Conservation (phyloP, 257 asterid genomes). For the Rehmannia glutinosa region DNA sequence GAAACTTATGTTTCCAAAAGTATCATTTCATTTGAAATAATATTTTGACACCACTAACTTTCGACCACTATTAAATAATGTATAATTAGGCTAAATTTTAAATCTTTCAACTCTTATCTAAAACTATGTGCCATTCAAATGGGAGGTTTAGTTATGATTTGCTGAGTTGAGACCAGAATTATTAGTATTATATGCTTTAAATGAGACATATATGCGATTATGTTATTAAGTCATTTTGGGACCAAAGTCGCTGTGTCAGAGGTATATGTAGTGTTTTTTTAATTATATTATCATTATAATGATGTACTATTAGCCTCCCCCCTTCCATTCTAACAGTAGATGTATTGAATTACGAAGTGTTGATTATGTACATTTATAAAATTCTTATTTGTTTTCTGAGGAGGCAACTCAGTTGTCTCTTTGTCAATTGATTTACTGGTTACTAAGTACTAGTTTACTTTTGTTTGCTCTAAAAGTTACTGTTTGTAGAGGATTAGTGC, state of each 20-base stretch:
- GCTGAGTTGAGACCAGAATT: background rate
- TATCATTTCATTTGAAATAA: background rate
- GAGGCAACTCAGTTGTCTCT: background rate
- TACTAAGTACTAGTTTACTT: background rate
- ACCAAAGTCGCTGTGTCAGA: background rate
- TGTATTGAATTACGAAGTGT: background rate
- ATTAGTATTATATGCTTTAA: background rate
- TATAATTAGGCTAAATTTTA: too few relatives aligned
- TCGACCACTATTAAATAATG: background rate
- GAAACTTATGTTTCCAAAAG: background rate
- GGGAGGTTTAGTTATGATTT: background rate
- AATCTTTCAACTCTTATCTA: too few relatives aligned
- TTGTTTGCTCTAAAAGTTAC: background rate
- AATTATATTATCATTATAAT: too few relatives aligned
- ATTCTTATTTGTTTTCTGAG: background rate
- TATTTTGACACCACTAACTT: background rate
- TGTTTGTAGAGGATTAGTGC: background rate
- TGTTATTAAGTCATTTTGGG: background rate
- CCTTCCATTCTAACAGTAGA: background rate
- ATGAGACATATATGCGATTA: background rate
- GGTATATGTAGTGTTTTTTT: background rate
- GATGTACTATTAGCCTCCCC: too few relatives aligned
- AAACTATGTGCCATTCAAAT: background rate
- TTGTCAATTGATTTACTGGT: background rate
- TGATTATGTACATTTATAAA: background rate